phyloP scores from a whole-genome alignment of 495 filamentous ascomycete genomes.

The Aspergillus nidulans region DNA sequence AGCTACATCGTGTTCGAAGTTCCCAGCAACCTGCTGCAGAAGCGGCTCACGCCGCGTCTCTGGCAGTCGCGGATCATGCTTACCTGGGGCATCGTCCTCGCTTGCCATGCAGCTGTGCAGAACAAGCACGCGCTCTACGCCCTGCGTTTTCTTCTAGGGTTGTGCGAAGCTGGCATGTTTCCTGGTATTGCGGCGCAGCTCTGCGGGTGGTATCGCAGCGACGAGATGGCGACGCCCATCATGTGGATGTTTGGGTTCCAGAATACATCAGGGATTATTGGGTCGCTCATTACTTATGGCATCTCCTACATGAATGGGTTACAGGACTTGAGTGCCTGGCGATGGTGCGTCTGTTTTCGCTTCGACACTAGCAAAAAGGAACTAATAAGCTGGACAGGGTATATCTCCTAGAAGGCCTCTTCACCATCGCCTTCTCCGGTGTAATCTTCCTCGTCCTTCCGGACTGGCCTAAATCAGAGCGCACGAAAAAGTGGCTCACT shows the following conservation, averaged over 20 bases:
- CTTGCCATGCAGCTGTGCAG: constrained; percentile 31
- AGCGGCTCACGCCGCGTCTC: constrained; percentile 27
- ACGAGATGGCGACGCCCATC: constrained; percentile 31
- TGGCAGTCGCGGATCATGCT: constrained; percentile 36
- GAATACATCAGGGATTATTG: constrained; percentile 28
- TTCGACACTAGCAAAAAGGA: too few relatives aligned
- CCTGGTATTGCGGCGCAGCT: constrained; percentile 34
- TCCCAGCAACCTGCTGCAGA: constrained; percentile 30
- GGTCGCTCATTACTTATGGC: constrained; percentile 31
- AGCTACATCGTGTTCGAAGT: constrained; percentile 33
- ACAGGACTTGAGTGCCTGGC: constrained; percentile 31
- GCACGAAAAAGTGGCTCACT: constrained; percentile 32
- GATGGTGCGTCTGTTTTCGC: constrained; percentile 23
- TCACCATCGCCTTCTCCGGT: constrained; percentile 31
- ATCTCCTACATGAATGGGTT: constrained; percentile 28
- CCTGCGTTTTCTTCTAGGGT: constrained; percentile 32
- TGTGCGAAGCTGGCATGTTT: constrained; percentile 37
- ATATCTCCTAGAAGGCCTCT: constrained; percentile 33
- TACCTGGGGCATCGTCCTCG: constrained; percentile 31
- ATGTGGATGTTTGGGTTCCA: constrained; percentile 30
- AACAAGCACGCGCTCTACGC: constrained; percentile 28
- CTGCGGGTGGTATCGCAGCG: constrained; percentile 34
- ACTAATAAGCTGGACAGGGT: constrained; percentile 17
- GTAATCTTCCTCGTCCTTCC: constrained; percentile 32
- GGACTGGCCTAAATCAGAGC: constrained; percentile 28